phyloP scores from a whole-genome alignment of 2,329 filamentous ascomycete genomes.

The Knufia petricola region DNA sequence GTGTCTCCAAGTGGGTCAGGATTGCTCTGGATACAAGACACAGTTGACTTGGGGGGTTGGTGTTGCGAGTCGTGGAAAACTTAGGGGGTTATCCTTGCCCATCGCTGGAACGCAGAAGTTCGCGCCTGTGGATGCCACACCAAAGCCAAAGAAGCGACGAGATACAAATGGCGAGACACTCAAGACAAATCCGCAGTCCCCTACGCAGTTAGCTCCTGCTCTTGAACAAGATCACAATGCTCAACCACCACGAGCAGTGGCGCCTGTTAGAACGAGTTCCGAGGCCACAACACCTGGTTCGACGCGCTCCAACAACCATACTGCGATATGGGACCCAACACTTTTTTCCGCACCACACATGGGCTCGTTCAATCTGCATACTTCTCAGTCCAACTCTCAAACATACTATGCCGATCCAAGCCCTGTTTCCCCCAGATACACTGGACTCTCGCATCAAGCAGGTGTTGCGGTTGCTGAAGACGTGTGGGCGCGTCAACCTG shows the following conservation, averaged over 20 bases:
- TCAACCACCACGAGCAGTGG: background rate
- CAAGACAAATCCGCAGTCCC: background rate
- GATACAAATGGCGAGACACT: background rate
- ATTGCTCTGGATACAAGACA: conserved; percentile 96
- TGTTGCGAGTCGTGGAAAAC: conserved; percentile 87
- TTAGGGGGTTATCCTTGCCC: conserved; percentile 71
- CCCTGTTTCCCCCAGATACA: background rate
- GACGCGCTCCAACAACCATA: background rate
- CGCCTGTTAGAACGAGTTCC: background rate
- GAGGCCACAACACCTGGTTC: background rate
- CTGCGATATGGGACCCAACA: background rate
- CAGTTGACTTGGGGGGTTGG: conserved; percentile 93
- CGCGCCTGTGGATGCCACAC: conserved; percentile 4
- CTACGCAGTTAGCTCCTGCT: background rate
- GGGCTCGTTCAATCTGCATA: background rate
- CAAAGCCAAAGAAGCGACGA: background rate
- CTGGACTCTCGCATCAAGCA: background rate
- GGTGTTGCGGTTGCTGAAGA: background rate
- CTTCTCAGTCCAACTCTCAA: background rate
- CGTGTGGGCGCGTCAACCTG: background rate
- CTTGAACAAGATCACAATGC: background rate
- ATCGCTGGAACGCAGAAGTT: conserved; percentile 39
- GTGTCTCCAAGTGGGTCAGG: conserved; percentile 82
- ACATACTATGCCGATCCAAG: background rate
- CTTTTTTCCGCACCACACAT: background rate